Conservation (phyloP, 2,329 filamentous ascomycete species). For the Claviceps cyperi region DNA sequence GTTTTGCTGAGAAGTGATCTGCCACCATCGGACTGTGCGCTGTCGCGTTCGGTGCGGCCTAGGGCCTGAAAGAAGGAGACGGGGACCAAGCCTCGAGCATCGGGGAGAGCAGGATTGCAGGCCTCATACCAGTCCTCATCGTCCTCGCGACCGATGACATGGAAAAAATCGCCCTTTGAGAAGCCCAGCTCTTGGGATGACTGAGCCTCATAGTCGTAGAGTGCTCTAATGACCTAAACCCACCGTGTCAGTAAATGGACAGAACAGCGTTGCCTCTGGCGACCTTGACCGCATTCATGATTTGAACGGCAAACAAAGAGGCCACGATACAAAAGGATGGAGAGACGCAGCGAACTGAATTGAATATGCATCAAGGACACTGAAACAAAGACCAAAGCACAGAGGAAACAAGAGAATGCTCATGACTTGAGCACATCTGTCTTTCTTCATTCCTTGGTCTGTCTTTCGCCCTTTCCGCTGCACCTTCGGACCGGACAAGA, state of each 20-base stretch:
- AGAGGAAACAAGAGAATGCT: background rate
- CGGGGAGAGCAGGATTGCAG: slow-evolving; percentile 81
- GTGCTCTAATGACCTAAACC: slow-evolving; percentile 78
- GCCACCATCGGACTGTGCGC: slow-evolving; percentile 51
- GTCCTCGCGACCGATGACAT: slow-evolving; percentile 92
- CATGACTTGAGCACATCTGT: background rate
- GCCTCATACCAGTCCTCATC: slow-evolving; percentile 96
- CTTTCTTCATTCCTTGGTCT: background rate
- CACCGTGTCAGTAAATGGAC: background rate
- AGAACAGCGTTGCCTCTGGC: background rate
- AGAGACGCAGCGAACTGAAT: too few species aligned
- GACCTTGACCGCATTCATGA: background rate
- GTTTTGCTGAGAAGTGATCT: slow-evolving; percentile 35
- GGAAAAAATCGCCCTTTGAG: slow-evolving; percentile 91
- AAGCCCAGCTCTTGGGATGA: slow-evolving; percentile 73
- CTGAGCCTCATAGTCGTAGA: slow-evolving; percentile 80
- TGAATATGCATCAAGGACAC: background rate
- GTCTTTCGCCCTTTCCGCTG: background rate
- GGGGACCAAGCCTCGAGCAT: slow-evolving; percentile 80
- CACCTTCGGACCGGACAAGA: background rate
- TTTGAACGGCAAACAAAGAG: background rate
- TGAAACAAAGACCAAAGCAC: background rate
- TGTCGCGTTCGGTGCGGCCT: slow-evolving; percentile 84
- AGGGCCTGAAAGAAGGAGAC: slow-evolving; percentile 88
- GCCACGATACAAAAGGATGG: background rate